Percentiles rank a stretch among this genome's conserved stretches.
Conservation (phyloP, 148 eudicot genomes). For the Nepenthes mirabilis region DNA sequence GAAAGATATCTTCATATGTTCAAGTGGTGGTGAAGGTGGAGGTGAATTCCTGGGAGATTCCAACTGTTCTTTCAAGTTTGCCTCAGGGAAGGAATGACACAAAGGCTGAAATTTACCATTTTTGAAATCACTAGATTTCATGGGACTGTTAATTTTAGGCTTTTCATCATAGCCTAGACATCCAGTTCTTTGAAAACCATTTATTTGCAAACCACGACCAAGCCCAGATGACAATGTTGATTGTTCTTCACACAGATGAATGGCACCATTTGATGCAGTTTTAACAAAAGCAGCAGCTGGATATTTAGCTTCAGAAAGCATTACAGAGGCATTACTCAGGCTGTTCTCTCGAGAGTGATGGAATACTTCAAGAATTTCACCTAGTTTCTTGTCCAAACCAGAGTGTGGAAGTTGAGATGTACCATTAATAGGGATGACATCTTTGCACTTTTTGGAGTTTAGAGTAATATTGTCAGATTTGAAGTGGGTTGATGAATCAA, state of each 20-base stretch:
- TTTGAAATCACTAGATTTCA: slow-evolving; percentile 14
- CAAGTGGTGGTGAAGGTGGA: slow-evolving; percentile 85
- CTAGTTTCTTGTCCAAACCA: slow-evolving; percentile 20
- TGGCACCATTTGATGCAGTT: slow-evolving; percentile 15
- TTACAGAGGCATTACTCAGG: slow-evolving; percentile 10
- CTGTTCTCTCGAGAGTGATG: slow-evolving; percentile 8
- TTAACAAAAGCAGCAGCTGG: slow-evolving; percentile 12
- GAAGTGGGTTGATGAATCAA: slow-evolving; percentile 12
- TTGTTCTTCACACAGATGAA: slow-evolving; percentile 21
- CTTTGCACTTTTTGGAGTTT: slow-evolving; percentile 4
- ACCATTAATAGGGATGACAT: slow-evolving; percentile 17
- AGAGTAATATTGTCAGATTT: slow-evolving; percentile 8
- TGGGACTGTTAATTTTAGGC: slow-evolving; percentile 12
- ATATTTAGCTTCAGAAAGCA: slow-evolving; percentile 14
- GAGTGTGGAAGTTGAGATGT: slow-evolving; percentile 23
- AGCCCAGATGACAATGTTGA: slow-evolving; percentile 39
- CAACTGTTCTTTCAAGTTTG: slow-evolving; percentile 18
- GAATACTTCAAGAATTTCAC: slow-evolving; percentile 7
- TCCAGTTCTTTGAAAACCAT: slow-evolving; percentile 40
- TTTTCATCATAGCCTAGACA: slow-evolving; percentile 31
- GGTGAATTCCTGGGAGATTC: slow-evolving; percentile 40
- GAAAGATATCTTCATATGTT: slow-evolving; percentile 88
- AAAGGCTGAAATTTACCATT: slow-evolving; percentile 9
- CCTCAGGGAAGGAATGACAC: slow-evolving; percentile 17
- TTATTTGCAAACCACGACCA: slow-evolving; percentile 35